A percentile compares a stretch with the other conserved stretches of the same genome.
Evolutionary conservation across 257 asterid species (phyloP).

Genomic region (Solanum acaule): DNA sequence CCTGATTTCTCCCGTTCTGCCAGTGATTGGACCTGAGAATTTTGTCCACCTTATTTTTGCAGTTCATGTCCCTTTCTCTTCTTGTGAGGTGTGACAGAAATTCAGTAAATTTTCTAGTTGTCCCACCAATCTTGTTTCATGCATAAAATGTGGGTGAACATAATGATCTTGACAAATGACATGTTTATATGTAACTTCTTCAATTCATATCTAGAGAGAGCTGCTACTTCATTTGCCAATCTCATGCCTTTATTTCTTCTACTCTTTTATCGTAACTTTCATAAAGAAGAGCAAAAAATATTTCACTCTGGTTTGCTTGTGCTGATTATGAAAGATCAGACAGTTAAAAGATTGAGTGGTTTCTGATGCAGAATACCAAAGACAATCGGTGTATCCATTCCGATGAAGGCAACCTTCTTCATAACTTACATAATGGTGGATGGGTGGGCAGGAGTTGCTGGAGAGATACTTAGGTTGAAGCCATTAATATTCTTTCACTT

Average conservation of each 20-base stretch:
- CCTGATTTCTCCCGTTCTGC: not conserved
- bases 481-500: slow-evolving; percentile 72
- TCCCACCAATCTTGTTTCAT: not conserved
- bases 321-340: not conserved
- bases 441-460: slow-evolving; percentile 97
- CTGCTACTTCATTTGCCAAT: not conserved
- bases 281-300: not conserved
- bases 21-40: not conserved
- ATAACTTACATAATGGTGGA: slow-evolving; percentile 87
- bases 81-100: not conserved
- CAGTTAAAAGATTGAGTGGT: not conserved
- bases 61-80: not conserved
- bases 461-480: slow-evolving; percentile 72
- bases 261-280: not conserved
- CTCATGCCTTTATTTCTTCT: not conserved
- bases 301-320: not conserved
- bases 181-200: not conserved
- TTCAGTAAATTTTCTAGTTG: not conserved
- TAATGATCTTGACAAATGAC: not conserved
- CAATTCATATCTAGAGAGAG: not conserved
- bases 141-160: not conserved
- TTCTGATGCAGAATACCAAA: slow-evolving; percentile 44
- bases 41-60: not conserved
- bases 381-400: slow-evolving; percentile 80
- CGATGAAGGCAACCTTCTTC: slow-evolving; percentile 92